Evolutionary conservation across 1,139 yeast species (phyloP).

Genomic region (Yamadazyma sp.): DNA sequence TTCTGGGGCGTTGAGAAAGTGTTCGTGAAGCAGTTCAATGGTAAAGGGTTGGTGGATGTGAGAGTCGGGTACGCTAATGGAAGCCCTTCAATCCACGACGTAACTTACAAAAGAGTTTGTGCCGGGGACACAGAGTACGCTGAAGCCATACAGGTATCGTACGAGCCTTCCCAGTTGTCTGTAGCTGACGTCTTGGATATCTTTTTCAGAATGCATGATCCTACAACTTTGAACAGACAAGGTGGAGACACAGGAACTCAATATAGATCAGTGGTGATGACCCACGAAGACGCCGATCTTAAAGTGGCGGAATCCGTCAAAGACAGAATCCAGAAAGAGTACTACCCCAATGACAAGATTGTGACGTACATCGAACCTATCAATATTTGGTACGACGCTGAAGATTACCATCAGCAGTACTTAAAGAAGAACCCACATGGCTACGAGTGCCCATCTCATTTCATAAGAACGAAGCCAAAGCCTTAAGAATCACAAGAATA

Average conservation of each 20-base stretch:
- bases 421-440: slow-evolving; percentile 78
- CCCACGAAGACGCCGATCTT: slow-evolving; percentile 50
- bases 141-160: slow-evolving; percentile 80
- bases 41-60: slow-evolving; percentile 68
- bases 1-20: slow-evolving; percentile 96
- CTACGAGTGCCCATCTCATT: slow-evolving; percentile 88
- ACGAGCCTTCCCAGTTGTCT: slow-evolving; percentile 64
- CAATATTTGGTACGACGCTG: slow-evolving; percentile 82
- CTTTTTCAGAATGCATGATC: slow-evolving; percentile 89
- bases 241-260: slow-evolving; percentile 87
- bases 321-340: slow-evolving; percentile 34
- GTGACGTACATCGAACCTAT: slow-evolving; percentile 73
- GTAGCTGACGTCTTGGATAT: slow-evolving; percentile 71
- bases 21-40: slow-evolving; percentile 62
- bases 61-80: slow-evolving; percentile 95
- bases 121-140: slow-evolving; percentile 68
- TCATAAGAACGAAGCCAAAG: slow-evolving; percentile 48
- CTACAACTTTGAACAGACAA: slow-evolving; percentile 56
- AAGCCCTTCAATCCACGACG: slow-evolving; percentile 37
- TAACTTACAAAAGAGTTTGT: slow-evolving; percentile 79
- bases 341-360: slow-evolving; percentile 44
- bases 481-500: no score
- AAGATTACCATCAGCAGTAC: slow-evolving; percentile 86
- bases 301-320: slow-evolving; percentile 27
- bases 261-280: slow-evolving; percentile 76